Evolutionary conservation across 495 filamentous ascomycete genomes (phyloP), one percentile per base, ranked within the genome.

Genomic region (Daldinia caldariorum): DNA sequence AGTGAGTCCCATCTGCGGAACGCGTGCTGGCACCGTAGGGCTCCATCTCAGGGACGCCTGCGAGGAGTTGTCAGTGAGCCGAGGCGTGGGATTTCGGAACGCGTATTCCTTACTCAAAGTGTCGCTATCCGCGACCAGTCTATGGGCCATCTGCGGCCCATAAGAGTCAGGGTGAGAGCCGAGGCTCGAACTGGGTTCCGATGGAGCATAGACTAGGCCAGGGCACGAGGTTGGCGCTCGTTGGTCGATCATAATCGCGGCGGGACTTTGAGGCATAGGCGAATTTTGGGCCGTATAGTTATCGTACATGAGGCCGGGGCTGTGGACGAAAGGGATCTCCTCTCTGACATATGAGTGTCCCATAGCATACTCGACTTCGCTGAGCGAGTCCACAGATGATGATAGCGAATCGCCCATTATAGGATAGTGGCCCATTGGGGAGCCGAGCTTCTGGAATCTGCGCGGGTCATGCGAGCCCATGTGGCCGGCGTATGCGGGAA

Each of bases 271-370:
- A 31, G 83, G 81, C 1, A 81, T 74, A 6, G 80, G 79, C 13
- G 84, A 83, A 66, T 76, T 81, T 29, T 84, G 82, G 51, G 72
- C 71, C 9, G 81, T 81, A 63, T 77, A 87, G 72, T 71, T 80
- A 32, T 85, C 83, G 71, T 87, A 87, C 55, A 85, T 78, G 50
- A 84, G 77, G 3, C 79, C 78, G 8, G 85, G 84, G 77, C 85
- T 87, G 67, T 84, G 80, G 26, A 85, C 75, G 57, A 79, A 86
- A 6, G 80, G 74, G 4, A 84, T 69, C 38, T 87, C 84, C 32
- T 86, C 83, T 69, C 83, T 74, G 1, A 76, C 77, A 72, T 84
- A 87, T 4, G 84, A 82, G 32, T 84, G 82, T 50, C 76, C 77
- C 47, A 77, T 22, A 58, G 83, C 80, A 69, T 86, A 87, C 70